These are phyloP conservation scores for Lotmaria passim DNA, from an alignment of 208 protist genomes.

Conservation along the genomic window DNA sequence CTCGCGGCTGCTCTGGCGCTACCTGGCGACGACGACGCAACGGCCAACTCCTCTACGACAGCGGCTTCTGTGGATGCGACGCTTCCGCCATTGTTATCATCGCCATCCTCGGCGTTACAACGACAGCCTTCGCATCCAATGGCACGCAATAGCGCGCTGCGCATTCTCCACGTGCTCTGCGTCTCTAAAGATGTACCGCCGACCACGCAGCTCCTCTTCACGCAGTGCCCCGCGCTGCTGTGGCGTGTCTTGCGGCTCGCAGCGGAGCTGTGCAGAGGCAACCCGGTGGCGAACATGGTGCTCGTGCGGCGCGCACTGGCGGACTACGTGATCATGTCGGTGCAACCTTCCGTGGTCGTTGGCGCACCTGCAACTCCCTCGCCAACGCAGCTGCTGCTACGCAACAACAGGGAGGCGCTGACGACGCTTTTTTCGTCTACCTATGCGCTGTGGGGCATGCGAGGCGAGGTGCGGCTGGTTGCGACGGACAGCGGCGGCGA, in stretches of 20 bases:
- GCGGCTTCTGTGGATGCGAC: too few species aligned
- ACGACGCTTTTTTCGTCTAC: neutral
- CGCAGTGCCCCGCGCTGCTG: constrained; percentile 60
- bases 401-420: constrained; percentile 11
- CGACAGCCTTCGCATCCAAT: constrained; percentile 20
- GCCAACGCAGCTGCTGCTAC: constrained; percentile 6
- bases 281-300: constrained; percentile 11
- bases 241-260: constrained; percentile 54
- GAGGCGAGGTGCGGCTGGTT: neutral
- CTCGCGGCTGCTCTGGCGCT: constrained; percentile 28
- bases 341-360: neutral
- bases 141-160: constrained; percentile 31
- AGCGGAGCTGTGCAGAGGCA: constrained; percentile 14
- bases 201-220: constrained; percentile 39
- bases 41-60: too few species aligned
- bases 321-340: constrained; percentile 32
- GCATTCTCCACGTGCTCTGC: constrained; percentile 32
- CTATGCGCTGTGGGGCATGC: constrained; percentile 12
- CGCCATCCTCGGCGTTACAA: neutral
- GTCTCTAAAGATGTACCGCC: constrained; percentile 22
- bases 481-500: constrained; percentile 3
- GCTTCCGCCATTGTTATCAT: neutral
- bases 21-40: constrained; percentile 14
- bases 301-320: constrained; percentile 31
- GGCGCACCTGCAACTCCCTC: neutral